A percentile compares a stretch with the other conserved stretches of the same genome.
Evolutionary conservation across 2,329 filamentous ascomycete species (phyloP).

Genomic region (Cercospora sojina): DNA sequence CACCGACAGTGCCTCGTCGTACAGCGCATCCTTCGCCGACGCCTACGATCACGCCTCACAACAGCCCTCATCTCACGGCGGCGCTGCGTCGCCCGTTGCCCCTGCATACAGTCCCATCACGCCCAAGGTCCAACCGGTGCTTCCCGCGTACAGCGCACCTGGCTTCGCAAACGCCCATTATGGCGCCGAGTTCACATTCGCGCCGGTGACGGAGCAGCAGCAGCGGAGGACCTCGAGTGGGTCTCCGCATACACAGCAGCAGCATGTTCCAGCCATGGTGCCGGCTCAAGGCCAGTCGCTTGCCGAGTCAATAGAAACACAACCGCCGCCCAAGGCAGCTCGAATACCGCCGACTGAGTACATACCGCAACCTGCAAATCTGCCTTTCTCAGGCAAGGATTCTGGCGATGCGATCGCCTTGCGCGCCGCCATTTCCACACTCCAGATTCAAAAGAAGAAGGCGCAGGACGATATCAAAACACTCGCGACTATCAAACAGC

Average conservation of each 20-base stretch:
- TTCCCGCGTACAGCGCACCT: conserved; percentile 26
- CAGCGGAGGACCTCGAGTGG: background rate
- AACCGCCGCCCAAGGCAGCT: conserved; percentile 7
- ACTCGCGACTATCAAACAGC: conserved; percentile 67
- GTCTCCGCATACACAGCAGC: background rate
- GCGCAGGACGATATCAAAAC: conserved; percentile 72
- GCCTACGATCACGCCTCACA: conserved; percentile 1
- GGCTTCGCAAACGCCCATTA: conserved; percentile 23
- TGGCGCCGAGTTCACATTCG: conserved; percentile 25
- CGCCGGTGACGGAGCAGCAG: conserved; percentile 1
- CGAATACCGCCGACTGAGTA: conserved; percentile 35
- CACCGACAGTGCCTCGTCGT: conserved; percentile 5
- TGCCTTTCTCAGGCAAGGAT: conserved; percentile 50
- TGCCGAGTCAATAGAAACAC: conserved; percentile 1
- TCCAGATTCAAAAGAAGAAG: conserved; percentile 81
- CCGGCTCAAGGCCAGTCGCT: conserved; percentile 4
- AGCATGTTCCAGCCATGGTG: background rate
- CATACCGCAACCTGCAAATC: conserved; percentile 45
- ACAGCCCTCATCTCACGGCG: conserved; percentile 1
- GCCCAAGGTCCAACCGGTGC: conserved; percentile 35
- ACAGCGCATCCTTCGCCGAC: conserved; percentile 3
- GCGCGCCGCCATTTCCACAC: conserved; percentile 76
- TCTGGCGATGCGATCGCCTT: conserved; percentile 89
- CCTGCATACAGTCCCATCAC: conserved; percentile 39
- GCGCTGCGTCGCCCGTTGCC: conserved; percentile 25